Evolutionary conservation across 805 yeast species (phyloP).

Genomic region (Sugiyamaella marilandica): DNA sequence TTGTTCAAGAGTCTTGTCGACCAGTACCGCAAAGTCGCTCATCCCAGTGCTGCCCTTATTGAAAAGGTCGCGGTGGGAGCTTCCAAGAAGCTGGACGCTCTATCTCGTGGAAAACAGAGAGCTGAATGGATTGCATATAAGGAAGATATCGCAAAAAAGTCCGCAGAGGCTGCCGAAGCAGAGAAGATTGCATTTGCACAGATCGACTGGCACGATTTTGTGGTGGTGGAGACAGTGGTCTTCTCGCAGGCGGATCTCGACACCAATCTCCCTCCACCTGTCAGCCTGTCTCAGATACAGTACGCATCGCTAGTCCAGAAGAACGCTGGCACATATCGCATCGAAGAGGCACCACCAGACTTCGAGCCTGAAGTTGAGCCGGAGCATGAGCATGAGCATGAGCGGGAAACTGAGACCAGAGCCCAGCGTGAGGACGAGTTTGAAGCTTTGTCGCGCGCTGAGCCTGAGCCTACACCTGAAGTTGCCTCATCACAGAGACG

Average conservation of each 20-base stretch:
- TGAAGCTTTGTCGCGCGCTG: slow-evolving; percentile 8
- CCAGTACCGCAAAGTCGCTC: slow-evolving; percentile 49
- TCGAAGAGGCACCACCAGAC: slow-evolving; percentile 44
- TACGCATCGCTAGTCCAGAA: slow-evolving; percentile 57
- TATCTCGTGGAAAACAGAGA: slow-evolving; percentile 47
- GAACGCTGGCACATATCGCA: slow-evolving; percentile 32
- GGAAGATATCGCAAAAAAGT: slow-evolving; percentile 36
- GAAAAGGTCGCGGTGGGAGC: slow-evolving; percentile 29
- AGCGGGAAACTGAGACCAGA: background rate
- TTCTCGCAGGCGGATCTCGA: slow-evolving; percentile 48
- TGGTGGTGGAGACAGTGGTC: slow-evolving; percentile 61
- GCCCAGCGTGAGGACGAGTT: background rate
- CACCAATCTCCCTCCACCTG: slow-evolving; percentile 48
- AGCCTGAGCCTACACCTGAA: slow-evolving; percentile 1
- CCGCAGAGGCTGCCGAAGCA: slow-evolving; percentile 31
- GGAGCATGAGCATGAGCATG: slow-evolving; percentile 2
- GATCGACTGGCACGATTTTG: slow-evolving; percentile 85
- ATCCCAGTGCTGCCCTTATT: slow-evolving; percentile 22
- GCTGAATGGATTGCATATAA: slow-evolving; percentile 48
- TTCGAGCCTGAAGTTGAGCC: slow-evolving; percentile 24
- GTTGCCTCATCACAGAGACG: background rate
- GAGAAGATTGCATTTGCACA: slow-evolving; percentile 59
- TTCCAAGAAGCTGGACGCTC: slow-evolving; percentile 33
- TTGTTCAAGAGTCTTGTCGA: slow-evolving; percentile 46
- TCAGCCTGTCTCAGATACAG: slow-evolving; percentile 54